phyloP scores from a whole-genome alignment of 805 yeast species.

The Clavispora phyllophila region DNA sequence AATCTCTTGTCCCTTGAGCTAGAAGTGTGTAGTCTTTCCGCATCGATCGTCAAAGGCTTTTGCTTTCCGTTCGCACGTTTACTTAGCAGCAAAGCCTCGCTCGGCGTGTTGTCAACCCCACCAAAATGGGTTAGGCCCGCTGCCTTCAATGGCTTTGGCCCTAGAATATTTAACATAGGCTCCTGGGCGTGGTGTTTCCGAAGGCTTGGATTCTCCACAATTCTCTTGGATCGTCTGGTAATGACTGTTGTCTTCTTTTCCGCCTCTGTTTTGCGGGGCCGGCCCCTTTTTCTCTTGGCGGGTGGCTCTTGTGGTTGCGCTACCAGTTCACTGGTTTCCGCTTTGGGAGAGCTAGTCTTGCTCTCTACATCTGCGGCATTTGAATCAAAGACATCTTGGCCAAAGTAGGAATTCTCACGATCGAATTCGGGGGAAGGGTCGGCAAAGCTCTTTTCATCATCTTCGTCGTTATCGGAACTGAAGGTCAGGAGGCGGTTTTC shows the following conservation, averaged over 20 bases:
- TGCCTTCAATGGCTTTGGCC: slow-evolving; percentile 10
- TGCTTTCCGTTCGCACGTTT: slow-evolving; percentile 19
- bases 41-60: slow-evolving; percentile 24
- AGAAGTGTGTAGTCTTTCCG: slow-evolving; percentile 23
- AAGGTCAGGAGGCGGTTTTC: slow-evolving; percentile 6
- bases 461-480: slow-evolving; percentile 14
- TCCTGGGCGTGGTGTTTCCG: slow-evolving; percentile 5
- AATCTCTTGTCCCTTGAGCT: slow-evolving; percentile 20
- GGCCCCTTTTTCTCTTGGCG: slow-evolving; percentile 13
- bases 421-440: background rate
- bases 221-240: slow-evolving; percentile 12
- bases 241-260: slow-evolving; percentile 8
- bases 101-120: background rate
- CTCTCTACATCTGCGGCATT: background rate
- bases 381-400: background rate
- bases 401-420: background rate
- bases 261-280: slow-evolving; percentile 12
- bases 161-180: background rate
- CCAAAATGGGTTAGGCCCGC: slow-evolving; percentile 7
- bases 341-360: background rate
- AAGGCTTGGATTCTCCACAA: slow-evolving; percentile 12
- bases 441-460: slow-evolving; percentile 1
- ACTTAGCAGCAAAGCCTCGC: slow-evolving; percentile 9
- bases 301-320: background rate
- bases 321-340: background rate